Percentiles rank a stretch among this genome's conserved stretches.
Conservation (phyloP, 1,139 yeast species). For the Taphrina wiesneri region DNA sequence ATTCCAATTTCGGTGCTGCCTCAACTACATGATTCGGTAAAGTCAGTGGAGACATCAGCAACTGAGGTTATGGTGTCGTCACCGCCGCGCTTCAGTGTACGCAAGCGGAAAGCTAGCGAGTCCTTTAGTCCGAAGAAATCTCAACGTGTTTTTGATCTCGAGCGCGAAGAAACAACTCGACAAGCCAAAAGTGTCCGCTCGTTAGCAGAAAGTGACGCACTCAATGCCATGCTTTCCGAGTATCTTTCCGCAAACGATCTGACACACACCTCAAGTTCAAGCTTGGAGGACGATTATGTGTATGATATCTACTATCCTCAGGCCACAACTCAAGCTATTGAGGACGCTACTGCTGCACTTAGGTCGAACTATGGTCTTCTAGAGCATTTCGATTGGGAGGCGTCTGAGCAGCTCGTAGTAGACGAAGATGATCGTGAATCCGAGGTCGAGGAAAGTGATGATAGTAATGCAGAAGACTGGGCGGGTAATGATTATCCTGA, state of each 20-base stretch:
- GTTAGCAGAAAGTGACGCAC: conserved; percentile 1
- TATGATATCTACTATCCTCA: conserved; percentile 30
- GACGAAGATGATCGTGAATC: conserved; percentile 21
- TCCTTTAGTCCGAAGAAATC: neutral
- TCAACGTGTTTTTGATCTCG: conserved; percentile 24
- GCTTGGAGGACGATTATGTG: conserved; percentile 27
- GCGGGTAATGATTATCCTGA: conserved; percentile 31
- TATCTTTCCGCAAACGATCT: neutral
- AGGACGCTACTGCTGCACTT: conserved; percentile 10
- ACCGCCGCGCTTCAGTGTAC: conserved; percentile 26
- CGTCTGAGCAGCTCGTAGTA: neutral
- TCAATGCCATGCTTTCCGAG: conserved; percentile 17
- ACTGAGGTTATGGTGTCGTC: neutral
- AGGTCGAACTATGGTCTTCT: conserved; percentile 19
- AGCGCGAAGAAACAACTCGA: conserved; percentile 1
- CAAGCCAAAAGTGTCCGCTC: neutral
- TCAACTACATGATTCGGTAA: neutral
- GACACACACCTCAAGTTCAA: neutral
- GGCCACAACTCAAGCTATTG: conserved; percentile 27
- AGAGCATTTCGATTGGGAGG: conserved; percentile 30
- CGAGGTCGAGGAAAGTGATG: conserved; percentile 2
- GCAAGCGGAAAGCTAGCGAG: conserved; percentile 14
- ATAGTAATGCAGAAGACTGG: conserved; percentile 30
- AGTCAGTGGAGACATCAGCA: neutral
- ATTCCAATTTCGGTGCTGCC: conserved; percentile 5